Percentiles rank a stretch among this genome's conserved stretches.
Conservation (phyloP, 2,329 filamentous ascomycete species). For the Calonectria pteridis region DNA sequence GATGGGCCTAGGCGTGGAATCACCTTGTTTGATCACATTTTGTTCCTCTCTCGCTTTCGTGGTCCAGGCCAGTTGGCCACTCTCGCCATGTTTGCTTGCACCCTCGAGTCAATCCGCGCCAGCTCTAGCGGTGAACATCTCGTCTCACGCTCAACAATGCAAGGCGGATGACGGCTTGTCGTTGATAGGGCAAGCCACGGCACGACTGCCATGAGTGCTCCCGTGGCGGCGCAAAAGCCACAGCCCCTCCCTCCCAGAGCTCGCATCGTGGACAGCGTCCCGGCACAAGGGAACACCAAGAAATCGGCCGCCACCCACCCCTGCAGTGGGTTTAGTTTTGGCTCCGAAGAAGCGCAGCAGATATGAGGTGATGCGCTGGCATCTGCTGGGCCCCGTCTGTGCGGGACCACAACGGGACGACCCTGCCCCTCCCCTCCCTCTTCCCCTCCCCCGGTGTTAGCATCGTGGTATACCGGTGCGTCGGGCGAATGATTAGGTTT, state of each 20-base stretch:
- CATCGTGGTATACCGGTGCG: conserved; percentile 9
- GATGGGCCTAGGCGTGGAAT: not conserved
- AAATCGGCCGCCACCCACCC: not conserved
- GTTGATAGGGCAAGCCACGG: not conserved
- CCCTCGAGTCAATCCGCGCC: not conserved
- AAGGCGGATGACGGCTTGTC: not conserved
- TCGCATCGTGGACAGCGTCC: conserved; percentile 22
- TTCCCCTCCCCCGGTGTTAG: conserved; percentile 18
- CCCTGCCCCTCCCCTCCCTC: conserved; percentile 8
- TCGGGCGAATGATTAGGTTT: conserved; percentile 3
- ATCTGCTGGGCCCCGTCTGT: not conserved
- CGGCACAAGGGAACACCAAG: conserved; percentile 41
- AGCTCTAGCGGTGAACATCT: not conserved
- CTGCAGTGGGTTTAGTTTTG: conserved; percentile 14
- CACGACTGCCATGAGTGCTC: not conserved
- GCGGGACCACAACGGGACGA: conserved; percentile 22
- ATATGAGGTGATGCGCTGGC: conserved; percentile 27
- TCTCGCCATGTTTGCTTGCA: not conserved
- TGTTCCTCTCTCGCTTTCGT: not conserved
- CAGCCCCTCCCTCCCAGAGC: not conserved
- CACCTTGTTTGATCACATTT: not conserved
- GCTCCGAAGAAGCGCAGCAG: not conserved
- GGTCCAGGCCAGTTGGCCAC: not conserved
- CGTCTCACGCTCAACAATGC: not conserved
- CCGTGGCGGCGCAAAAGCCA: not conserved